Conservation (phyloP, 768 basidiomycete genomes). For the Rhodotorula sphaerocarpa region DNA sequence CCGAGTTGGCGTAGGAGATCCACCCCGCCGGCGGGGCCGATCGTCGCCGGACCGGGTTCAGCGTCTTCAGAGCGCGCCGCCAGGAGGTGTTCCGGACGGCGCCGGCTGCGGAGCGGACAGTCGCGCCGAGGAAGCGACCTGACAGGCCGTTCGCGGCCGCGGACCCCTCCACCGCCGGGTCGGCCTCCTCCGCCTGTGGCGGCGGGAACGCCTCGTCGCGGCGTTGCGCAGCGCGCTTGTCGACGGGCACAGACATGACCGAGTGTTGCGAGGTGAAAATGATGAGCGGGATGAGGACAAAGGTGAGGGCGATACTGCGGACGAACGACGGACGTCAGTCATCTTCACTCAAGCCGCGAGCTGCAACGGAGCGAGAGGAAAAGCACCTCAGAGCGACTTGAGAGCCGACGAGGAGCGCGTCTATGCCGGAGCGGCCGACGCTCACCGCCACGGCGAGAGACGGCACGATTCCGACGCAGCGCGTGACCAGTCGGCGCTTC, state of each 20-base stretch:
- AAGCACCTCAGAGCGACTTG: constrained; percentile 85
- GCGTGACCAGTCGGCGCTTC: constrained; percentile 71
- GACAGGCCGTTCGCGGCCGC: no score
- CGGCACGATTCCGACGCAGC: constrained; percentile 71
- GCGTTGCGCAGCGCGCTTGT: background rate
- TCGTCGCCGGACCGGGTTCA: constrained; percentile 27
- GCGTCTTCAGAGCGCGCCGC: background rate
- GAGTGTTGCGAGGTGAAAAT: constrained; percentile 24
- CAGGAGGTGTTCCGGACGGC: background rate
- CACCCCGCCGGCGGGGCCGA: background rate
- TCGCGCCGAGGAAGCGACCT: no score
- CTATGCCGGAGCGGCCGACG: constrained; percentile 61
- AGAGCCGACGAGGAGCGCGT: constrained; percentile 69
- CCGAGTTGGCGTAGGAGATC: constrained; percentile 17
- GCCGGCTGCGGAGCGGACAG: background rate
- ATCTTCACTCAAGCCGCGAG: no score
- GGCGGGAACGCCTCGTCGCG: no score
- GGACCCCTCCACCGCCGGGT: no score
- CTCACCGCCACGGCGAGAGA: constrained; percentile 68
- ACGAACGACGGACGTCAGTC: no score
- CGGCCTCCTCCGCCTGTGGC: no score
- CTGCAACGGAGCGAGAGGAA: no score
- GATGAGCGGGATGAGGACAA: constrained; percentile 30
- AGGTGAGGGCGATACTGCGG: constrained; percentile 57
- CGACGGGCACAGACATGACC: constrained; percentile 22